Percentiles rank a stretch among this genome's conserved stretches.
Conservation (phyloP, 257 asterid species). For the Ajuga chamaepitys region DNA sequence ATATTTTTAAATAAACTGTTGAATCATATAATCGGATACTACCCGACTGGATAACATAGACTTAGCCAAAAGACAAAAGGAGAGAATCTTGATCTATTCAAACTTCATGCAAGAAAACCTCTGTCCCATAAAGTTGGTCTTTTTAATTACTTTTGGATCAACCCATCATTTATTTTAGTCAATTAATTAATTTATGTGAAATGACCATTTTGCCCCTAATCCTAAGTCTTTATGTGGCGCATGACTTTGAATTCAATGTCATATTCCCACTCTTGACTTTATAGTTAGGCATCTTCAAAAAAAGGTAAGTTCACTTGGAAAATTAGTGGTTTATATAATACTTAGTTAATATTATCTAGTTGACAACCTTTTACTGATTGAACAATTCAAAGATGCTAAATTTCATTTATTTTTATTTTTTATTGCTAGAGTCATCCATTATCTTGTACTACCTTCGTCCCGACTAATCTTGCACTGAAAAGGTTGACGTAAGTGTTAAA, state of each 20-base stretch:
- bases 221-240: background rate
- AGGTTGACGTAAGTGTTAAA: no score
- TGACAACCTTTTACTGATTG: background rate
- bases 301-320: background rate
- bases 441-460: no score
- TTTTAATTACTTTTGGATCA: constrained; percentile 12
- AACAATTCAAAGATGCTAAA: background rate
- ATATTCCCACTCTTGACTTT: background rate
- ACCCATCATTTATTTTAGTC: constrained; percentile 5
- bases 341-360: background rate
- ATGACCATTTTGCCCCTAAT: background rate
- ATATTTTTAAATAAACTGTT: no score
- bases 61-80: no score
- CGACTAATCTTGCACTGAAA: no score
- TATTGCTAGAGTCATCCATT: no score
- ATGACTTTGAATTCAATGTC: background rate
- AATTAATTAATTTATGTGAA: background rate
- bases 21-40: no score
- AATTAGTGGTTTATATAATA: background rate
- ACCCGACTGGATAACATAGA: no score
- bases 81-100: constrained; percentile 35
- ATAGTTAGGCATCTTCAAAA: no score
- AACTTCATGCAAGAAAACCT: constrained; percentile 5
- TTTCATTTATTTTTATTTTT: no score
- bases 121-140: background rate